A percentile compares a stretch with the other conserved stretches of the same genome.
Evolutionary conservation across 805 yeast genomes (phyloP).

Genomic region (Spathaspora passalidarum): DNA sequence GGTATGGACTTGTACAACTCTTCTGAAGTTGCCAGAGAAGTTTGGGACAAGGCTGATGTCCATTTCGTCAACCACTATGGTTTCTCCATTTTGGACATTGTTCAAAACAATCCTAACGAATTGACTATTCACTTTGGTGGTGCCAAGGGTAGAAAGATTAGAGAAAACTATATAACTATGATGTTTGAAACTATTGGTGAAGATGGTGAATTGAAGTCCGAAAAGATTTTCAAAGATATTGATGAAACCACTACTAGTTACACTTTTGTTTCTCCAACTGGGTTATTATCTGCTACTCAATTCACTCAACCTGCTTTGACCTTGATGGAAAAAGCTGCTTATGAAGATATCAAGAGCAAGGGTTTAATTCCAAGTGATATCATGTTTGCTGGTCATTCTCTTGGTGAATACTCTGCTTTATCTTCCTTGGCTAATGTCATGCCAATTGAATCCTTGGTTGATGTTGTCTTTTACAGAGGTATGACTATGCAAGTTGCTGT

Average conservation of each 20-base stretch:
- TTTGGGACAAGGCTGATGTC: constrained; percentile 96
- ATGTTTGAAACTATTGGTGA: constrained; percentile 92
- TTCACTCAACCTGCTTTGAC: constrained; percentile 99
- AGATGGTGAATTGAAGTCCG: constrained; percentile 80
- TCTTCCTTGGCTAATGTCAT: constrained; percentile 96
- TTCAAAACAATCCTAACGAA: constrained; percentile 92
- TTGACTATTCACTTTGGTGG: constrained; percentile 97
- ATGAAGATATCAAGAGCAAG: constrained; percentile 94
- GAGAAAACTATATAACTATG: constrained; percentile 94
- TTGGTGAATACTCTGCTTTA: constrained; percentile 98
- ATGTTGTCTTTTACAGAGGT: constrained; percentile 98
- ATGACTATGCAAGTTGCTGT: constrained; percentile 99
- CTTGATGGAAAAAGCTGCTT: constrained; percentile 98
- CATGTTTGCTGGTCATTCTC: constrained; percentile 98
- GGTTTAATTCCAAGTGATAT: constrained; percentile 92
- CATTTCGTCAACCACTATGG: constrained; percentile 95
- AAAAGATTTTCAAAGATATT: constrained; percentile 93
- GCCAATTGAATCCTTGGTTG: constrained; percentile 97
- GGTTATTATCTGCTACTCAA: constrained; percentile 95
- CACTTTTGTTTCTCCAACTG: constrained; percentile 91
- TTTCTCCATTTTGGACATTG: constrained; percentile 94
- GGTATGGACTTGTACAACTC: constrained; percentile 97
- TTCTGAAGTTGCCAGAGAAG: constrained; percentile 87
- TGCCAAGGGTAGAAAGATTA: constrained; percentile 90
- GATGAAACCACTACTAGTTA: constrained; percentile 75